Conservation (phyloP, 169 alveolate species). For the Eimeria acervulina region DNA sequence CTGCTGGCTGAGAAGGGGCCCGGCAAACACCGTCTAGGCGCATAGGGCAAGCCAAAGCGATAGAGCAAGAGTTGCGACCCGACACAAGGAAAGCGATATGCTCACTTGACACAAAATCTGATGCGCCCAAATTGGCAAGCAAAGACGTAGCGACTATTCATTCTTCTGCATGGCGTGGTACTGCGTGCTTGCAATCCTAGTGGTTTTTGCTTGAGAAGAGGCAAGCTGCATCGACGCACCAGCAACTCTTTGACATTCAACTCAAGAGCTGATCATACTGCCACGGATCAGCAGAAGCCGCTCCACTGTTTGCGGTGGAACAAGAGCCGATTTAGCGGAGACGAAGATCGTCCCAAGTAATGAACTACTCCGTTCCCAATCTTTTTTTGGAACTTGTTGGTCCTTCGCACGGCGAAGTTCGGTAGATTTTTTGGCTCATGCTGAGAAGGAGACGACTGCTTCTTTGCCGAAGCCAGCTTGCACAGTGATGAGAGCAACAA, state of each 20-base stretch:
- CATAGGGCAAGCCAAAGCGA: background rate
- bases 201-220: background rate
- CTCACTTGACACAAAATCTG: background rate
- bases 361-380: background rate
- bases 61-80: background rate
- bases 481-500: background rate
- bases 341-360: background rate
- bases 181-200: background rate
- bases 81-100: background rate
- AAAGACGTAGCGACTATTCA: background rate
- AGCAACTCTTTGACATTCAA: background rate
- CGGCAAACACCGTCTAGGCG: background rate
- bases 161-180: background rate
- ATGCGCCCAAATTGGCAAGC: no score
- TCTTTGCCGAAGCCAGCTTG: background rate
- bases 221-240: background rate
- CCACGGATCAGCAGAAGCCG: background rate
- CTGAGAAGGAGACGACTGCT: no score
- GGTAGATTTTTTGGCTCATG: background rate
- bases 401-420: background rate
- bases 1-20: background rate
- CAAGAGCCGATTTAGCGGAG: background rate
- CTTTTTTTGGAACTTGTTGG: background rate
- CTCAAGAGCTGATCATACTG: background rate
- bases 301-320: background rate